phyloP scores from a whole-genome alignment of 2,329 filamentous ascomycete genomes.

The Penicillium sp. region DNA sequence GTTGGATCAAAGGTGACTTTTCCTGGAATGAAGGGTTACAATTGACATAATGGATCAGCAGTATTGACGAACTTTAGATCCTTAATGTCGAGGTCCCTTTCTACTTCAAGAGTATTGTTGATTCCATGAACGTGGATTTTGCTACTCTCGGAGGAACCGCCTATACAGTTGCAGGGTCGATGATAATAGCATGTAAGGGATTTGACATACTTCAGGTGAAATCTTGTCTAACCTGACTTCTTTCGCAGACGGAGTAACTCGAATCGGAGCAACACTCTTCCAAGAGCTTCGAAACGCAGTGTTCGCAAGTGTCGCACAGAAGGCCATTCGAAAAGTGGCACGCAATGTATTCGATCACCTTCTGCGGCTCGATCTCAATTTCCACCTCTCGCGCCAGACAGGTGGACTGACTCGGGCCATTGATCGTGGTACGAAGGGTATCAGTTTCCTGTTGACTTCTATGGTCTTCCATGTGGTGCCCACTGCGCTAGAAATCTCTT shows the following conservation, averaged over 20 bases:
- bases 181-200: conserved; percentile 80
- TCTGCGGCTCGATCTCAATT: conserved; percentile 83
- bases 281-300: conserved; percentile 94
- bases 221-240: neutral
- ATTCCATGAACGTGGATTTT: conserved; percentile 96
- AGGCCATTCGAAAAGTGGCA: conserved; percentile 88
- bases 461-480: conserved; percentile 99
- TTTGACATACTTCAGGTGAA: neutral
- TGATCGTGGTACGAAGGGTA: conserved; percentile 95
- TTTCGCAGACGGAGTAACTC: conserved; percentile 71
- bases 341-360: conserved; percentile 91
- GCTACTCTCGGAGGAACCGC: conserved; percentile 83
- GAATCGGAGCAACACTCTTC: conserved; percentile 85
- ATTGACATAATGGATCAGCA: neutral
- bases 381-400: conserved; percentile 92
- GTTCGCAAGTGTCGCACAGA: conserved; percentile 95
- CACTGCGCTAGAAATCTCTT: conserved; percentile 86
- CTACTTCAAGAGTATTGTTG: conserved; percentile 98
- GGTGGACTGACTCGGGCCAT: conserved; percentile 92
- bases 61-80: conserved; percentile 43
- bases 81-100: conserved; percentile 98
- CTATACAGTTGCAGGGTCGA: conserved; percentile 81
- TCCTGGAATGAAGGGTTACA: neutral
- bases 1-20: conserved; percentile 76
- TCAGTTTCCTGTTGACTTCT: conserved; percentile 92